Base-by-base conservation (phyloP, 257 asterid species). In the Solanum chiquidenum region DNA sequence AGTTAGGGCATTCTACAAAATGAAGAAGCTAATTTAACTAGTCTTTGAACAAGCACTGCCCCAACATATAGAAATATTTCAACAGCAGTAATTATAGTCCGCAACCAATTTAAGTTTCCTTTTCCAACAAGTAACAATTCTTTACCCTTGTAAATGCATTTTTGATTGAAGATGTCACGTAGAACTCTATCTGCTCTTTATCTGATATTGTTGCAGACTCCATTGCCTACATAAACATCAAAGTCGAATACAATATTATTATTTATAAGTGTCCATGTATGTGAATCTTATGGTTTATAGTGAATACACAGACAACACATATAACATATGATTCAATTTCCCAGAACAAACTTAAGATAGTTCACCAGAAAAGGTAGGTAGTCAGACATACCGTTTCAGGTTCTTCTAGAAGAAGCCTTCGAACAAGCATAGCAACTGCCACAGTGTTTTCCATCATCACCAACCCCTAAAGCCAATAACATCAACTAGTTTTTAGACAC, bases 381-480 rank as follows among this genome's bases (percentile, higher is more conserved):
- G 9, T 11, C 33, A 75, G 64, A 86, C 71, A 83, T 94, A 97
- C 99, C 98, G 87, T 85, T 91, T 93, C 98, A 87, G 98, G 98
- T 93, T 97, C 99, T 91, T 97, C 99, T 23, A 92, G 96, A 88
- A 97, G 98, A 88, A 97, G 97, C 92, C 99, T 95, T 89, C 98
- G 95, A 88, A 92, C 88, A 89, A 94, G 91, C 96, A 97, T 95
- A 87, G 99, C 94, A 88, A 93, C 96, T 83, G 92, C 87, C 89
- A 95, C 84, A 49, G 94, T 93, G 90, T 88, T 91, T 89, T 95
- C 99, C 98, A 97, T 95, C 92, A 93, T 34, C 86, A 89, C 93
- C 12, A 95, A 91, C 55, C 98, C 98, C 99, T 97, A 89, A 52
- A n/a, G 90, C 87, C 58, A 86, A 87, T 9, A 80, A 44, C 20